These are phyloP conservation scores for Rhizoclosmatium sp. DNA, from an alignment of 192 early-diverging fungal genomes.

Conservation along the genomic window DNA sequence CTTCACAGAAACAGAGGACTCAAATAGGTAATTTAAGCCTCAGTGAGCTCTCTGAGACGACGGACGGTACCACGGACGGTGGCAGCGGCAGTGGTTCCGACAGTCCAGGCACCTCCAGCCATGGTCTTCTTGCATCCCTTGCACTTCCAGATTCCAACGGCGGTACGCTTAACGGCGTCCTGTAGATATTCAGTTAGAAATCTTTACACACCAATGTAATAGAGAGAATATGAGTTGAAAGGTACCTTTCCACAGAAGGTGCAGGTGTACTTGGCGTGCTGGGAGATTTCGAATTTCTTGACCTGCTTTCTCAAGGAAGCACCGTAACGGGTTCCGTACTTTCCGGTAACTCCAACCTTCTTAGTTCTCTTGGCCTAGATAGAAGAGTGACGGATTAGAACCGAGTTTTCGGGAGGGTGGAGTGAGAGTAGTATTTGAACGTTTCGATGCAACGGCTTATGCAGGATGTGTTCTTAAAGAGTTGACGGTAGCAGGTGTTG, in stretches of 20 bases:
- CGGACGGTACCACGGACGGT: conserved; percentile 94
- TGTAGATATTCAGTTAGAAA: conserved; percentile 36
- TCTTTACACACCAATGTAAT: conserved; percentile 6
- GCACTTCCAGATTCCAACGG: conserved; percentile 99
- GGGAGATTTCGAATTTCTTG: conserved; percentile 99
- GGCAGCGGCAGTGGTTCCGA: conserved; percentile 88
- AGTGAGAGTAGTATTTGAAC: too few species aligned
- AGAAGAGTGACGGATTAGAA: conserved; percentile 5
- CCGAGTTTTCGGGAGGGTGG: not conserved
- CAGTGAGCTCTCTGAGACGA: conserved; percentile 95
- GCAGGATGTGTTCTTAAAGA: too few species aligned
- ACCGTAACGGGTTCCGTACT: conserved; percentile 99
- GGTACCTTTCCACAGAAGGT: conserved; percentile 97
- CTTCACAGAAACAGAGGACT: not conserved
- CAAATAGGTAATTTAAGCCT: conserved; percentile 68
- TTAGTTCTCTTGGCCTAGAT: conserved; percentile 83
- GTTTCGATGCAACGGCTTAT: too few species aligned
- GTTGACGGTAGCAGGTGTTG: too few species aligned
- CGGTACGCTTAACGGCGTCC: conserved; percentile 91
- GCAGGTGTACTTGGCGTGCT: conserved; percentile 99
- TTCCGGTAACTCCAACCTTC: conserved; percentile 99
- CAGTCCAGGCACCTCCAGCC: conserved; percentile 98
- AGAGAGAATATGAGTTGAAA: conserved; percentile 4
- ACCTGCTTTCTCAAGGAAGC: conserved; percentile 96
- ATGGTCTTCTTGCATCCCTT: conserved; percentile 91